Evolutionary conservation across 1,284 basidiomycete genomes (phyloP).

Genomic region (Crucibulum parvulum): DNA sequence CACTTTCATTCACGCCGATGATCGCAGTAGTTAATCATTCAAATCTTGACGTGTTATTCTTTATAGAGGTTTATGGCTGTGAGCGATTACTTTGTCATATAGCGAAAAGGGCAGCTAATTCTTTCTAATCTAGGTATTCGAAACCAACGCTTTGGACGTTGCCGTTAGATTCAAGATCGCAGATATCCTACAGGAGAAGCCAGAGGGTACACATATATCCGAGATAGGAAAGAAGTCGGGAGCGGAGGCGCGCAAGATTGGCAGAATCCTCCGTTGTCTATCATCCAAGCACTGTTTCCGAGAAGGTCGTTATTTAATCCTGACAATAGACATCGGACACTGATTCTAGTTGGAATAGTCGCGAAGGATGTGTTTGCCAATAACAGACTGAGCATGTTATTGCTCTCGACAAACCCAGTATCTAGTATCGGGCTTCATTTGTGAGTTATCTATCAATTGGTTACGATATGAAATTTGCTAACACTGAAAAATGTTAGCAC

Average conservation of each 20-base stretch:
- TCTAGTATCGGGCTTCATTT: slow-evolving; percentile 23
- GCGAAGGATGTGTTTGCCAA: slow-evolving; percentile 36
- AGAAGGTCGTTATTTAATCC: slow-evolving; percentile 32
- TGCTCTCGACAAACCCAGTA: slow-evolving; percentile 25
- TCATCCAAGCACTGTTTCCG: slow-evolving; percentile 43
- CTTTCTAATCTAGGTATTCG: no score
- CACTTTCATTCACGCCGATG: no score
- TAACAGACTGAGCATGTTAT: slow-evolving; percentile 37
- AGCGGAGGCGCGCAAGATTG: slow-evolving; percentile 25
- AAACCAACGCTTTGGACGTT: no score
- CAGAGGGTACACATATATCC: slow-evolving; percentile 27
- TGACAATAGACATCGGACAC: neutral
- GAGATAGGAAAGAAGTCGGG: slow-evolving; percentile 25
- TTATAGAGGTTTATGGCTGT: no score
- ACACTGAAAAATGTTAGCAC: slow-evolving; percentile 4
- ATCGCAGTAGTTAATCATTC: no score
- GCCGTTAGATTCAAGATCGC: slow-evolving; percentile 14
- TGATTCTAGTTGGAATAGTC: slow-evolving; percentile 9
- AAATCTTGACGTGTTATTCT: no score
- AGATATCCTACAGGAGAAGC: slow-evolving; percentile 24
- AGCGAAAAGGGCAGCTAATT: no score
- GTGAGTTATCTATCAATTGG: slow-evolving; percentile 4
- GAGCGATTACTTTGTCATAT: no score
- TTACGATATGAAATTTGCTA: neutral
- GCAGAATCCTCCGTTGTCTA: slow-evolving; percentile 37